Percentiles rank a stretch among this genome's conserved stretches.
These are phyloP conservation scores for Tolypocladium inflatum DNA, from an alignment of 2,329 filamentous ascomycete genomes.

Conservation along the genomic window DNA sequence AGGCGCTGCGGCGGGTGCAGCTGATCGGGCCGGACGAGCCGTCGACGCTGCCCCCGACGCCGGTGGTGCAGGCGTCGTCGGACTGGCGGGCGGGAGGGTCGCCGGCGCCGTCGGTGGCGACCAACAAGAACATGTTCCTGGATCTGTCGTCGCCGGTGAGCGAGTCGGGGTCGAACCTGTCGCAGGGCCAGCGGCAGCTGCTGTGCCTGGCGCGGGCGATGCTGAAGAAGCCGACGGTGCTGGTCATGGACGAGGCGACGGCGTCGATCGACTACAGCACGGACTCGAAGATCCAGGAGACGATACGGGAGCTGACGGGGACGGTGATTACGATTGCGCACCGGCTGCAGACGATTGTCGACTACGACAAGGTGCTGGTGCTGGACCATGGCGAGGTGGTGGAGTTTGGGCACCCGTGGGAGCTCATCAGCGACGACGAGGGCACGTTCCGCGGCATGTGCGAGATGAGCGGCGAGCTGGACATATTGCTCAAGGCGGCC, in stretches of 20 bases:
- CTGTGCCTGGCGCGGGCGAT: slow-evolving; percentile 88
- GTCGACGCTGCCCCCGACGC: slow-evolving; percentile 17
- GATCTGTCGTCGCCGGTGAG: slow-evolving; percentile 76
- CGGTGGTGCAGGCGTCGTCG: slow-evolving; percentile 7
- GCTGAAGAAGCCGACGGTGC: slow-evolving; percentile 79
- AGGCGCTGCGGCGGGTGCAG: slow-evolving; percentile 77
- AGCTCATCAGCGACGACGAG: slow-evolving; percentile 62
- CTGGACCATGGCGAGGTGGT: slow-evolving; percentile 81
- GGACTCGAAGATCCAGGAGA: slow-evolving; percentile 92
- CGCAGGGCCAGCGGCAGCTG: slow-evolving; percentile 90
- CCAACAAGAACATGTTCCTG: slow-evolving; percentile 92
- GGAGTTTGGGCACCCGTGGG: slow-evolving; percentile 85
- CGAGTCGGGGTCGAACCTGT: slow-evolving; percentile 89
- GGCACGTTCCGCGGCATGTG: slow-evolving; percentile 58
- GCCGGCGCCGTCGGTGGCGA: slow-evolving; percentile 29
- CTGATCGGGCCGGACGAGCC: slow-evolving; percentile 59
- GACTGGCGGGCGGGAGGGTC: slow-evolving; percentile 10
- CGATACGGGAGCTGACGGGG: slow-evolving; percentile 83
- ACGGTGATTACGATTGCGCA: slow-evolving; percentile 97
- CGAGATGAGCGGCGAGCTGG: slow-evolving; percentile 52
- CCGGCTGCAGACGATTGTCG: slow-evolving; percentile 89
- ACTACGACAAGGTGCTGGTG: slow-evolving; percentile 96
- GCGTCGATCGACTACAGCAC: slow-evolving; percentile 96
- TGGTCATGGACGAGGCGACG: slow-evolving; percentile 99
- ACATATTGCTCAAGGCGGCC: slow-evolving; percentile 39